phyloP scores from a whole-genome alignment of 805 yeast species.

The Starmerella scarabaei region DNA sequence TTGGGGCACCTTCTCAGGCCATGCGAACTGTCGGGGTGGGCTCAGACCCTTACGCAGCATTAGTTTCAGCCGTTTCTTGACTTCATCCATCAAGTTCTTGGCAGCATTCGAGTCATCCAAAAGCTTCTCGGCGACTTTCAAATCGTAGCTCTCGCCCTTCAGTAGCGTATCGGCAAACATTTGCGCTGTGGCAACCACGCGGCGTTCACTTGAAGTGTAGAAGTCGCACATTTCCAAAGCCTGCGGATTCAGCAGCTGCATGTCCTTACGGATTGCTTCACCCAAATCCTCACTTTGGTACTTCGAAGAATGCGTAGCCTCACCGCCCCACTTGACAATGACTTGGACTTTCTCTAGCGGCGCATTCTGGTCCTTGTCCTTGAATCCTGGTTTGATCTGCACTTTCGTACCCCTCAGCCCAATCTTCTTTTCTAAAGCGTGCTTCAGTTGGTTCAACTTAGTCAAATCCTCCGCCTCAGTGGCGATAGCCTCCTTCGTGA shows the following conservation, averaged over 20 bases:
- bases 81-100: conserved; percentile 93
- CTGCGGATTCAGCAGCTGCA: conserved; percentile 69
- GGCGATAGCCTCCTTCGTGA: conserved; percentile 62
- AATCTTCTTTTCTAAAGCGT: conserved; percentile 80
- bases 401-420: conserved; percentile 91
- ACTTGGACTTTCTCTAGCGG: conserved; percentile 90
- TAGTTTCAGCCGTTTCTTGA: conserved; percentile 90
- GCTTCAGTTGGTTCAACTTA: conserved; percentile 61
- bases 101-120: conserved; percentile 97
- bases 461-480: conserved; percentile 69
- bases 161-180: conserved; percentile 69
- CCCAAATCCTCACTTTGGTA: conserved; percentile 93
- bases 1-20: conserved; percentile 98
- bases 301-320: conserved; percentile 94
- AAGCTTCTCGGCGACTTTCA: conserved; percentile 75
- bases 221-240: conserved; percentile 77
- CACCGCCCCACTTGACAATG: conserved; percentile 98
- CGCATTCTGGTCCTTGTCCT: conserved; percentile 29
- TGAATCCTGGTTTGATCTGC: conserved; percentile 68
- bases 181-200: conserved; percentile 88
- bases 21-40: conserved; percentile 93
- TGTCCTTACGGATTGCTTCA: conserved; percentile 87
- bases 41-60: conserved; percentile 87
- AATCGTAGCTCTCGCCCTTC: conserved; percentile 61
- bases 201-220: conserved; percentile 83